Percentiles rank a stretch among this genome's conserved stretches.
Conservation (phyloP, 148 eudicot genomes). For the Chenopodium suecicum region DNA sequence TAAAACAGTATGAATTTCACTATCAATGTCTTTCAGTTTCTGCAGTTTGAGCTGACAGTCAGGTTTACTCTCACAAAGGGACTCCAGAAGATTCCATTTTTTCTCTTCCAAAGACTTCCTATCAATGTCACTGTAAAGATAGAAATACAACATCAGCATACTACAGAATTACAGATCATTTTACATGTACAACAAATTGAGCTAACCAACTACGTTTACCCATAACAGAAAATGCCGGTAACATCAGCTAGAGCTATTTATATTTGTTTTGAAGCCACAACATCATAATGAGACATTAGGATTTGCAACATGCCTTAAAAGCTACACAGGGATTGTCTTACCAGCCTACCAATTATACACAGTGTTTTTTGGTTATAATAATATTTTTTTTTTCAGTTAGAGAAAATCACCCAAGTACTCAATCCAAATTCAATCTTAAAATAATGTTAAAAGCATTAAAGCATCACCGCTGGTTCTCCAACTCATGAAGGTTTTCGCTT, state of each 20-base stretch:
- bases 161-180: not conserved
- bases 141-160: not conserved
- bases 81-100: constrained; percentile 44
- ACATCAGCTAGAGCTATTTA: not conserved
- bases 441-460: not conserved
- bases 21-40: constrained; percentile 44
- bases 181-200: not conserved
- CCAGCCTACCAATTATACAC: not conserved
- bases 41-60: constrained; percentile 40
- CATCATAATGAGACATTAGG: not conserved
- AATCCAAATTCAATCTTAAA: not conserved
- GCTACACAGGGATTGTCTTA: not conserved
- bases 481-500: constrained; percentile 32
- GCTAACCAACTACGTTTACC: not conserved
- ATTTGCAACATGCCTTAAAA: not conserved
- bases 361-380: not conserved
- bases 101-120: constrained; percentile 39
- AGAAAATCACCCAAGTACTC: not conserved
- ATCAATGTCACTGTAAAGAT: constrained; percentile 11
- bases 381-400: not conserved
- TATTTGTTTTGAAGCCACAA: not conserved
- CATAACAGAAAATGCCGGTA: not conserved
- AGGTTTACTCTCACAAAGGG: constrained; percentile 31
- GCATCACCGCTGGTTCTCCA: constrained; percentile 42
- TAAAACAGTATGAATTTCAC: constrained; percentile 39